Evolutionary conservation across 441 rosid species (phyloP).

Genomic region (Daphne laureola): DNA sequence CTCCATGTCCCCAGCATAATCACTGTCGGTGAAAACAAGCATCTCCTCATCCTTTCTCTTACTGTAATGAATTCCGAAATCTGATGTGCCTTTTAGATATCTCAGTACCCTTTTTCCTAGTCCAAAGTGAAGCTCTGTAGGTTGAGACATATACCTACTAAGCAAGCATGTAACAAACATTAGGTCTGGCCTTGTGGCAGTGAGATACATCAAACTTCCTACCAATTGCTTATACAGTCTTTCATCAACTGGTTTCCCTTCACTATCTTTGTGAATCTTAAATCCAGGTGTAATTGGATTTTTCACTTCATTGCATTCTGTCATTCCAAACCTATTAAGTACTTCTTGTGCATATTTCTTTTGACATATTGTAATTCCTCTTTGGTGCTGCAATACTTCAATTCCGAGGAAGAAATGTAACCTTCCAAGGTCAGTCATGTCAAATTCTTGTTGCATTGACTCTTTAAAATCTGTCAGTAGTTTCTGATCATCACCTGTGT

Average conservation of each 20-base stretch:
- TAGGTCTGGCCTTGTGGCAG: background rate
- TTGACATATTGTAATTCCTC: background rate
- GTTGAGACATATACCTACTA: background rate
- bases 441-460: background rate
- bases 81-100: background rate
- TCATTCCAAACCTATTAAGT: background rate
- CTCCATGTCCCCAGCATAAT: background rate
- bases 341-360: background rate
- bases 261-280: background rate
- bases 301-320: background rate
- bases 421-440: background rate
- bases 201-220: background rate
- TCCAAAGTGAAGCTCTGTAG: background rate
- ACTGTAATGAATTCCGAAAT: background rate
- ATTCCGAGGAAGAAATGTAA: background rate
- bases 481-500: background rate
- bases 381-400: background rate
- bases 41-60: background rate
- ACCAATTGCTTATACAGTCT: background rate
- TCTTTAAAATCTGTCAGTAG: background rate
- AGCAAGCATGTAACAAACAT: background rate
- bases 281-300: no score
- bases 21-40: background rate
- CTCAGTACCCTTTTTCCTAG: background rate
- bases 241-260: background rate